Evolutionary conservation across 179 eudicot species (phyloP), one percentile per base, ranked within the genome.

Genomic region (Beta macrorhiza): DNA sequence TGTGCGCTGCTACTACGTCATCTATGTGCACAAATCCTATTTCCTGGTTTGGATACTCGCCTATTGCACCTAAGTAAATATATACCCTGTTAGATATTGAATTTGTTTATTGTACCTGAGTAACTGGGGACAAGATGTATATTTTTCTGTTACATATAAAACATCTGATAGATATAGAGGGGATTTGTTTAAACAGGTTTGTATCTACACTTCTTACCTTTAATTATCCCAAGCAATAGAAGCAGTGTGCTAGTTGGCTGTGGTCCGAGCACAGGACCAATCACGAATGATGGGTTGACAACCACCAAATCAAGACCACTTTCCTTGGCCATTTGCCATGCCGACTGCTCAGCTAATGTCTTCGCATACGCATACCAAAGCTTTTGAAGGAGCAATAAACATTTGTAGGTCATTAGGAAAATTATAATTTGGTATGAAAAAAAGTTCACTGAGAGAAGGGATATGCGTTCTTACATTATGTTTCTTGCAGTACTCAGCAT

Each of bases 351-450:
- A 70, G 96, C 94, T 82, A 86, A 25, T 67, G 96, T 96, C 89
- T 96, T 94, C 49, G 99, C 95, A 78, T 89, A 96, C 55, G 98
- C 93, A 81, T 96, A 96, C 98, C 97, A 96, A 63, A 94, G 87
- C 97, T 93, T 87, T 25, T 29, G 47, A 67, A 12, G 59, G 16
- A 74, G 10, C 52, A 51, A 7, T 61, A 53, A 12, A 37, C 20
- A 52, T 9, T 80, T 22, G 10, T 42, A 63, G 11, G 47, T 29
- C 20, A 78, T 64, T 45, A 13, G 45, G 17, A 22, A 63, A 51
- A 63, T 22, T 42, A 8, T 13, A 56, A 59, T 16, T 37, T 76
- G n/a, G 5, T 45, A 17, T 44, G 5, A 29, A 32, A 22, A 61
- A 52, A 4, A 4, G 7, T 68, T 19, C n/a, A 58, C 22, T 11